Evolutionary conservation across 2,329 filamentous ascomycete genomes (phyloP).

Genomic region (Calonectria pauciramosa): DNA sequence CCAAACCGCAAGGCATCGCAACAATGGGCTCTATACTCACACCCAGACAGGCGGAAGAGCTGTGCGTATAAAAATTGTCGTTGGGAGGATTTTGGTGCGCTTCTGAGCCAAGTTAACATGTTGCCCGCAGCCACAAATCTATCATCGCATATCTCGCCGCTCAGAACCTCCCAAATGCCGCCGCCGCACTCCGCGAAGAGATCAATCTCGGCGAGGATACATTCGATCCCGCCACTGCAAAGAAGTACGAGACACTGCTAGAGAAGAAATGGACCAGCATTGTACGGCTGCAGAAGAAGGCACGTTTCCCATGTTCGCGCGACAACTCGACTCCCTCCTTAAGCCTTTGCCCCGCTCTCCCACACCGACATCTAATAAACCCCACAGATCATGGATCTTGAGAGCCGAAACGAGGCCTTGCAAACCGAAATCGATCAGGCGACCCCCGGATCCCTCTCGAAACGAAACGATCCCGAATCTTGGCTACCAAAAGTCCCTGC

Average conservation of each 20-base stretch:
- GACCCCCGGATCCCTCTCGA: slow-evolving; percentile 80
- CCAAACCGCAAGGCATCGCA: slow-evolving; percentile 19
- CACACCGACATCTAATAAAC: slow-evolving; percentile 18
- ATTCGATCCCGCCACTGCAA: slow-evolving; percentile 85
- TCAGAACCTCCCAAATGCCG: slow-evolving; percentile 78
- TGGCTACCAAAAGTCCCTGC: slow-evolving; percentile 91
- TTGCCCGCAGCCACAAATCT: slow-evolving; percentile 81
- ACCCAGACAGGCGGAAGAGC: slow-evolving; percentile 86
- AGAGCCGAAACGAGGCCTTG: slow-evolving; percentile 78
- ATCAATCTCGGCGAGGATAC: slow-evolving; percentile 76
- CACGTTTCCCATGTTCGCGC: slow-evolving; percentile 50
- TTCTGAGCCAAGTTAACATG: slow-evolving; percentile 34
- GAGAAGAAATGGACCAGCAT: slow-evolving; percentile 99
- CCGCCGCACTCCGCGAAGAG: slow-evolving; percentile 81
- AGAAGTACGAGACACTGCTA: slow-evolving; percentile 93
- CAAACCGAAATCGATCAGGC: slow-evolving; percentile 89
- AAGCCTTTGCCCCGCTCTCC: slow-evolving; percentile 12
- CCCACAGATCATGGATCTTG: slow-evolving; percentile 89
- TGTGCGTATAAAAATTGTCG: slow-evolving; percentile 68
- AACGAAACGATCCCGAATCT: slow-evolving; percentile 74
- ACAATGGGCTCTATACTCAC: slow-evolving; percentile 83
- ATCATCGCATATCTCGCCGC: slow-evolving; percentile 90
- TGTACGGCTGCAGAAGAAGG: slow-evolving; percentile 95
- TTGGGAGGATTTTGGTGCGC: slow-evolving; percentile 22
- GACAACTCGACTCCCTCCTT: slow-evolving; percentile 14